Evolutionary conservation across 2,329 filamentous ascomycete species (phyloP), one percentile per base, ranked within the genome.

Genomic region (Clonostachys solani): DNA sequence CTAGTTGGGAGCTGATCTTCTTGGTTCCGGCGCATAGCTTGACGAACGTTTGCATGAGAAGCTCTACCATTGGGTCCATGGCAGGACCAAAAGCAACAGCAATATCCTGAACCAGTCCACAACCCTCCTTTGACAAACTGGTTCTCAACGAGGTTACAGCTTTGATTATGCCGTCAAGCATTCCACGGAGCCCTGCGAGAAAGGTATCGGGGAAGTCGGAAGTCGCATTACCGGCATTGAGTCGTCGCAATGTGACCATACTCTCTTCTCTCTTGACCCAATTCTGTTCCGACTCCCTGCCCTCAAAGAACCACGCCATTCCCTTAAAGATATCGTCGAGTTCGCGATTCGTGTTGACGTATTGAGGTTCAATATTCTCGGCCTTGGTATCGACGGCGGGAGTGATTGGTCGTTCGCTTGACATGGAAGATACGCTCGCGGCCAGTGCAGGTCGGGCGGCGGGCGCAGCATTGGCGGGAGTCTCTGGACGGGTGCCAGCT

Each of bases 11-110:
- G 48, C 82, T 84, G 55, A 99, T 96, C 65, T 95, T 95, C 68
- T 99, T 99, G 43, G 92, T 95, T 19, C 84, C 85, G 10, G 85
- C 89, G 54, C 87, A 92, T 52, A 96, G 80, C 67, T 96, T 96
- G 70, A 97, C 83, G 56, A 96, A 82, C 29, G 83, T 86, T 60
- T 96, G 91, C 68, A 97, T 81, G 18, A 96, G 75, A 44, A 96
- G 81, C 67, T 97, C 92, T 8, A 94, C 86, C 83, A 95, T 88
- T 12, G 86, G 80, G 59, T 97, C 92, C 58, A 96, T 83, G 38
- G 78, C 86, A 2, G 89, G 78, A 1, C 91, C 91, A 42, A 89
- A 83, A 9, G 79, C 83, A 54, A 78, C 80, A 16, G 90, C 90
- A 29, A 96, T 73, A 53, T 97, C 92, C 62, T 96, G 92, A 33